phyloP scores from a whole-genome alignment of 2,329 filamentous ascomycete genomes.

The Paracoccidioides lutzii region DNA sequence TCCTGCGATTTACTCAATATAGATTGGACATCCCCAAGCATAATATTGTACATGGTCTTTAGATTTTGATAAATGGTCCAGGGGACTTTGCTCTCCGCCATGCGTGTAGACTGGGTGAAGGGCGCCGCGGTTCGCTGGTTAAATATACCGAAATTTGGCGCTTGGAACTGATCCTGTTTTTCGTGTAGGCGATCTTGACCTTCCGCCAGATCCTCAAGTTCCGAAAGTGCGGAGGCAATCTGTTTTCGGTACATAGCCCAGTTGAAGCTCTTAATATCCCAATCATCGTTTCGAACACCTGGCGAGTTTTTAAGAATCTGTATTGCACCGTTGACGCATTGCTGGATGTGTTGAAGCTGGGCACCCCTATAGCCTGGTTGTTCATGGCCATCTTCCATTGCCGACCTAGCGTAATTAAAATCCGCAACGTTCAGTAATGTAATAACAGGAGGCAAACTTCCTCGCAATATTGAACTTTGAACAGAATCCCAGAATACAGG shows the following conservation, averaged over 20 bases:
- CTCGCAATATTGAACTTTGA: conserved; percentile 61
- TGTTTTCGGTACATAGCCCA: conserved; percentile 76
- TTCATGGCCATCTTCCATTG: conserved; percentile 48
- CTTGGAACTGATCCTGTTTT: conserved; percentile 34
- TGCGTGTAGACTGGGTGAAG: conserved; percentile 53
- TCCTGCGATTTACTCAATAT: conserved; percentile 70
- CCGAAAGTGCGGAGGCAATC: conserved; percentile 53
- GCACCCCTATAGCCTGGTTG: conserved; percentile 58
- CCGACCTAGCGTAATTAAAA: conserved; percentile 61
- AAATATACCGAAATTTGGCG: conserved; percentile 31
- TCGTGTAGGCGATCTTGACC: conserved; percentile 45
- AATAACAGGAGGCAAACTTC: conserved; percentile 55
- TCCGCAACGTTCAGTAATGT: conserved; percentile 59
- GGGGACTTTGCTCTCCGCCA: conserved; percentile 74
- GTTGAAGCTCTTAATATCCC: conserved; percentile 69
- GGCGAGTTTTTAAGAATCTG: conserved; percentile 63
- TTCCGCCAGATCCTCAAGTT: conserved; percentile 67
- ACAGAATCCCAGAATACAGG: conserved; percentile 74
- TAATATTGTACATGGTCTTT: conserved; percentile 63
- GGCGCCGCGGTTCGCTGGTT: conserved; percentile 42
- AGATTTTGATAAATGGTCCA: conserved; percentile 84
- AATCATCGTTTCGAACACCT: conserved; percentile 49
- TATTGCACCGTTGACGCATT: conserved; percentile 55
- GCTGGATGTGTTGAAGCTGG: conserved; percentile 65
- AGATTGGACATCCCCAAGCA: conserved; percentile 61